Conservation (phyloP, 2,329 filamentous ascomycete species). For the Hypocreales sp. region DNA sequence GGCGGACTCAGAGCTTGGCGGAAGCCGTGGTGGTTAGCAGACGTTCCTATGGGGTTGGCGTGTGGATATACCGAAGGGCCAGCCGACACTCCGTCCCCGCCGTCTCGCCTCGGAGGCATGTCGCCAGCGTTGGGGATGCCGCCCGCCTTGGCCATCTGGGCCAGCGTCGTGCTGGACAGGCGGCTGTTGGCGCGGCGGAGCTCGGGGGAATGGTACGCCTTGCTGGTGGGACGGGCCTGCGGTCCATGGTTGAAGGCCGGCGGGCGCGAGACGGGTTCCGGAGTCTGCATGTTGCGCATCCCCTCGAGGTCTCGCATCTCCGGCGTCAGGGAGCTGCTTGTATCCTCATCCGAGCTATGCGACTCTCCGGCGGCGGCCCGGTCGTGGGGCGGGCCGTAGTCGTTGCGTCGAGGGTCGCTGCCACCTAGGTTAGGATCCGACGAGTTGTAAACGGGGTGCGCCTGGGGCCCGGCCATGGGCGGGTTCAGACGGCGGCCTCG, state of each 20-base stretch:
- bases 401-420: conserved; percentile 7
- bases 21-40: conserved; percentile 38
- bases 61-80: conserved; percentile 35
- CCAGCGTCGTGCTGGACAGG: conserved; percentile 67
- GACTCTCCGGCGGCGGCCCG: conserved; percentile 33
- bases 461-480: conserved; percentile 14
- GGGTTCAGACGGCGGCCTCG: conserved; percentile 18
- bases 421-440: conserved; percentile 25
- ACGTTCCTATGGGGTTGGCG: conserved; percentile 31
- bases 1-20: conserved; percentile 34
- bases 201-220: conserved; percentile 59
- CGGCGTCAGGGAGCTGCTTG: conserved; percentile 15
- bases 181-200: conserved; percentile 69
- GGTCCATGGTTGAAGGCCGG: conserved; percentile 68
- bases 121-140: conserved; percentile 29
- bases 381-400: conserved; percentile 19
- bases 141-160: conserved; percentile 61
- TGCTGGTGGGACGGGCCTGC: conserved; percentile 50
- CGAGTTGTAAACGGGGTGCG: conserved; percentile 27
- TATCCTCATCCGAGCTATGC: conserved; percentile 42
- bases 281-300: conserved; percentile 43
- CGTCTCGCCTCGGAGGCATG: conserved; percentile 13
- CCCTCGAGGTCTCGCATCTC: conserved; percentile 36
- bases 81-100: conserved; percentile 16
- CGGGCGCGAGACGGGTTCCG: conserved; percentile 62